phyloP scores from a whole-genome alignment of 768 basidiomycete species.

The Tylopilus rubrobrunneus region DNA sequence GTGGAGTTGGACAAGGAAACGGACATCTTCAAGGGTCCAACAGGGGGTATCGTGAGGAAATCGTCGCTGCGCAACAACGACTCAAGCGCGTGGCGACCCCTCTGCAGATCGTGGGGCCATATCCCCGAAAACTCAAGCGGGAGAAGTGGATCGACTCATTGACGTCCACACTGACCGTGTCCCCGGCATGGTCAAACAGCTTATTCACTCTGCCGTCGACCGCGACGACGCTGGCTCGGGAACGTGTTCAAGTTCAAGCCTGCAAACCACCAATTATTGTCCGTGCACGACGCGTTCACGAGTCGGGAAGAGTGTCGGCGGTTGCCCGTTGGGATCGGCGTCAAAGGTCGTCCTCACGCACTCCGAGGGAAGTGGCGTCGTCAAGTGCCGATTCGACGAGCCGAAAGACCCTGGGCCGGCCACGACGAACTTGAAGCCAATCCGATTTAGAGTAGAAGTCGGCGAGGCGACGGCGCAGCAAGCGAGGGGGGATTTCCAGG shows the following conservation, averaged over 20 bases:
- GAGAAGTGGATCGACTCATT: no score
- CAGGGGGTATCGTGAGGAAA: conserved; percentile 34
- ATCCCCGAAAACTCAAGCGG: conserved; percentile 25
- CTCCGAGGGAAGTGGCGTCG: conserved; percentile 42
- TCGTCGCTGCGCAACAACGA: conserved; percentile 40
- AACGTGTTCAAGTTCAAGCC: no score
- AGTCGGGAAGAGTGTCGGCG: no score
- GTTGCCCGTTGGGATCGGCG: no score
- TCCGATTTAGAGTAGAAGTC: conserved; percentile 83
- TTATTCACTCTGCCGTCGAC: no score
- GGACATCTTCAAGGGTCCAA: neutral
- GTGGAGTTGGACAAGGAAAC: conserved; percentile 57
- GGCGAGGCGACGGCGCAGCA: conserved; percentile 39
- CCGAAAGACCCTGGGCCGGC: conserved; percentile 35
- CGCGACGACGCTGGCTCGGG: no score
- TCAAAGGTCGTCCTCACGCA: no score
- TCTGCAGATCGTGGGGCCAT: conserved; percentile 53
- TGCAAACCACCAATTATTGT: no score
- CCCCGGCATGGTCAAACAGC: no score
- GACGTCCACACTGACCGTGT: no score
- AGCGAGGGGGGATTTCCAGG: conserved; percentile 45
- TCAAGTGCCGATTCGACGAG: conserved; percentile 79
- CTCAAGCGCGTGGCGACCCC: conserved; percentile 11
- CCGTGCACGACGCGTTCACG: no score
- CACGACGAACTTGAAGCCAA: conserved; percentile 50